These are phyloP conservation scores for Xylariomycetidae sp. DNA, from an alignment of 2,329 filamentous ascomycete species.

Conservation along the genomic window DNA sequence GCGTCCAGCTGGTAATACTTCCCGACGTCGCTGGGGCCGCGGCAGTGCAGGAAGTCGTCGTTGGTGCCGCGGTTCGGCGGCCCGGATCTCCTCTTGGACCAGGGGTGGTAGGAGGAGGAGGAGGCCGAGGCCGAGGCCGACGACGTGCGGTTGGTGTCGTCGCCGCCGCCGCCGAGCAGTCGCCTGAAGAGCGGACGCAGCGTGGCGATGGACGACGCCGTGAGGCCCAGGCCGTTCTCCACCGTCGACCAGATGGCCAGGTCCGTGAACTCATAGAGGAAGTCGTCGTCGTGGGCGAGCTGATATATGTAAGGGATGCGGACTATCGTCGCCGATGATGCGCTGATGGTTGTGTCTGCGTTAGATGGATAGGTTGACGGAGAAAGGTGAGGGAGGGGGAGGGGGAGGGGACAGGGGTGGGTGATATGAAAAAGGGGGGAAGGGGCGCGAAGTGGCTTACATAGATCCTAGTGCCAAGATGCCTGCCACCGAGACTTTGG, in stretches of 20 bases:
- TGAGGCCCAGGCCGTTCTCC: slow-evolving; percentile 36
- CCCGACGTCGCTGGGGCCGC: slow-evolving; percentile 1
- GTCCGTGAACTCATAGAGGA: slow-evolving; percentile 36
- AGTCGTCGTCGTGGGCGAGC: slow-evolving; percentile 31
- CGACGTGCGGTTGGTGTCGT: too few relatives aligned
- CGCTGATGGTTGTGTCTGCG: too few relatives aligned
- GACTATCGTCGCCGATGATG: slow-evolving; percentile 37
- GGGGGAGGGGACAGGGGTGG: too few relatives aligned
- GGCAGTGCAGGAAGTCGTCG: slow-evolving; percentile 4
- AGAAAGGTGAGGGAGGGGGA: too few relatives aligned
- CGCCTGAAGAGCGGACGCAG: slow-evolving; percentile 29
- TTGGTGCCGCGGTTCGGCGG: too few relatives aligned
- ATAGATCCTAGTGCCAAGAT: slow-evolving; percentile 30
- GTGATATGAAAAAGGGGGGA: too few relatives aligned
- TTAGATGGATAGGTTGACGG: too few relatives aligned
- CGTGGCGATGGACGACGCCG: slow-evolving; percentile 34
- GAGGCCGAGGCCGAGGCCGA: too few relatives aligned
- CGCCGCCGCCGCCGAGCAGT: slow-evolving; percentile 9
- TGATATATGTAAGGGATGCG: slow-evolving; percentile 37
- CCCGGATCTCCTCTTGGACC: slow-evolving; percentile 1
- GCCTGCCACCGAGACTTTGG: slow-evolving; percentile 29
- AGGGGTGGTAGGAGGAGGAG: not conserved
- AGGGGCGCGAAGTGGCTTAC: slow-evolving; percentile 22
- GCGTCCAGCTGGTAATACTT: too few relatives aligned
- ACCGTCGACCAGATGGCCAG: slow-evolving; percentile 40